Conservation (phyloP, 1,139 yeast genomes). For the Hansenula lynferdii region DNA sequence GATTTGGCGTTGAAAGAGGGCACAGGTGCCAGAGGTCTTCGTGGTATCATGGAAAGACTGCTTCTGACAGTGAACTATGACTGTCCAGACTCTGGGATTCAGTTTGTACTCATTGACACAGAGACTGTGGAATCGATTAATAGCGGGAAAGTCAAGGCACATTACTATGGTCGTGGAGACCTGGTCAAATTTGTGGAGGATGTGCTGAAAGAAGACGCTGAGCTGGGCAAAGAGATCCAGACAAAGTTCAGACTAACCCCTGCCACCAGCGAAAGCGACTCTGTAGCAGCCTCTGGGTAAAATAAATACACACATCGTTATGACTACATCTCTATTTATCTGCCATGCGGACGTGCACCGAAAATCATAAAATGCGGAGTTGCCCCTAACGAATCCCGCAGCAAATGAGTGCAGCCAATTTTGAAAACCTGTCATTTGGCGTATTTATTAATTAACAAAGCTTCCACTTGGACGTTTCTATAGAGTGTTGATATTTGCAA, state of each 20-base stretch:
- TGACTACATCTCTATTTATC: too few relatives aligned
- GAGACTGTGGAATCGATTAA: slow-evolving; percentile 32
- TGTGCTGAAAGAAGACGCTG: slow-evolving; percentile 32
- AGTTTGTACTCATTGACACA: slow-evolving; percentile 38
- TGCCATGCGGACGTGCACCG: too few relatives aligned
- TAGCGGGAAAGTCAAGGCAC: slow-evolving; percentile 32
- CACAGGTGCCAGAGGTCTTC: slow-evolving; percentile 52
- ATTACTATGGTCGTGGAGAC: slow-evolving; percentile 38
- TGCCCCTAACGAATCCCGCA: too few relatives aligned
- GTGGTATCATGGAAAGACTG: slow-evolving; percentile 46
- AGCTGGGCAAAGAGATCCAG: slow-evolving; percentile 26
- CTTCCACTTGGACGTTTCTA: too few relatives aligned
- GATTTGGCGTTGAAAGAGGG: slow-evolving; percentile 40
- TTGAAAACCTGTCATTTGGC: too few relatives aligned
- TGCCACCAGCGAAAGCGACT: not conserved
- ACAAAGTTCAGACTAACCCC: slow-evolving; percentile 2
- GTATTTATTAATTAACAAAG: too few relatives aligned
- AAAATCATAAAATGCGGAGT: too few relatives aligned
- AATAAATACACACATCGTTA: too few relatives aligned
- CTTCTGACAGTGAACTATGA: slow-evolving; percentile 46
- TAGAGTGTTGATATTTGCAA: too few relatives aligned
- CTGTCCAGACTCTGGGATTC: slow-evolving; percentile 45
- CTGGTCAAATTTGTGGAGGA: slow-evolving; percentile 30
- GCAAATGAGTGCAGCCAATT: too few relatives aligned
- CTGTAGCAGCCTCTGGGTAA: slow-evolving; percentile 2